Percentiles rank a stretch among this genome's conserved stretches.
These are phyloP conservation scores for Crithidia expoeki DNA, from an alignment of 208 protist species.

Conservation along the genomic window DNA sequence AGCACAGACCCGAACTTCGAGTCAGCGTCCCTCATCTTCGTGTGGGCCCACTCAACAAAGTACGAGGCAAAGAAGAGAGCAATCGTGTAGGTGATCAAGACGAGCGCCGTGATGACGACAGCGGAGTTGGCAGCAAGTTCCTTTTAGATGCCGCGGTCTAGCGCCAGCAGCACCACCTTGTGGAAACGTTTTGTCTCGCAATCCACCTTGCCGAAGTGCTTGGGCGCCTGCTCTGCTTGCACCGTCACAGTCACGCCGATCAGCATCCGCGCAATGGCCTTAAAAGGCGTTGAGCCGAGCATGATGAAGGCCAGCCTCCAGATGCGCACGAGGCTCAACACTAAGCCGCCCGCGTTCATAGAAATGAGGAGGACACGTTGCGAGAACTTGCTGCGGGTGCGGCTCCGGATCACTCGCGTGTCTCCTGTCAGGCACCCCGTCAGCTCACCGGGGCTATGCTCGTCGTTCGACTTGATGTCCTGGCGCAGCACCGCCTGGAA, in stretches of 20 bases:
- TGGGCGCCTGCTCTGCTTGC: constrained; percentile 48
- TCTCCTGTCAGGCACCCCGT: constrained; percentile 83
- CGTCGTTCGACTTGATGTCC: constrained; percentile 91
- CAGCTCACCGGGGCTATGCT: constrained; percentile 61
- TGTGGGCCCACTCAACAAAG: neutral
- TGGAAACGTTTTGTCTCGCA: constrained; percentile 62
- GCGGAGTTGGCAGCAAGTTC: too few relatives aligned
- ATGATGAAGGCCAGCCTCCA: constrained; percentile 82
- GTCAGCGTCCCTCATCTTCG: neutral
- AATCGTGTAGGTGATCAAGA: too few relatives aligned
- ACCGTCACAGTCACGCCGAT: constrained; percentile 64
- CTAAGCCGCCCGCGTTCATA: constrained; percentile 76
- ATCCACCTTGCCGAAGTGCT: constrained; percentile 69
- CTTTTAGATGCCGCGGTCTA: too few relatives aligned
- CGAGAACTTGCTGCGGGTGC: constrained; percentile 84
- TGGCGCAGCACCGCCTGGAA: constrained; percentile 72
- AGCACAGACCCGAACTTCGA: constrained; percentile 58
- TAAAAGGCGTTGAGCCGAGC: constrained; percentile 71
- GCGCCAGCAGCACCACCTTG: neutral
- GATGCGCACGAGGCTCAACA: constrained; percentile 69
- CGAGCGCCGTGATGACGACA: too few relatives aligned
- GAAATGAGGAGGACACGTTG: constrained; percentile 60
- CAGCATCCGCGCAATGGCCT: constrained; percentile 44
- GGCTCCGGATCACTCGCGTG: constrained; percentile 77
- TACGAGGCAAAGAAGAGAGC: neutral